Evolutionary conservation across 164 flowering plant genomes (phyloP), one percentile per base, ranked within the genome.

Genomic region (Echeveria elegans): DNA sequence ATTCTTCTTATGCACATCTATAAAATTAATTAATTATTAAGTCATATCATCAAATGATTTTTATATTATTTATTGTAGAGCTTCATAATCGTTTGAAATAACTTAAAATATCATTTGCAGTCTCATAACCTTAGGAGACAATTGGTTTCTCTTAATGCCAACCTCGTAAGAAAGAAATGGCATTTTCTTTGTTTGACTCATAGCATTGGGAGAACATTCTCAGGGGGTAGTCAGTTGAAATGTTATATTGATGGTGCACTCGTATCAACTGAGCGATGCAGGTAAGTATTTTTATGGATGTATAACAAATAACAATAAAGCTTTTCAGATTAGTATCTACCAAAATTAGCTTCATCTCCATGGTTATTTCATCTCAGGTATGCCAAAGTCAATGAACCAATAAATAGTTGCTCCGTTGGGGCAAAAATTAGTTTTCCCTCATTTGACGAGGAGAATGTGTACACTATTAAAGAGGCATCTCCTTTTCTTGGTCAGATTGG

Each of bases 401-500:
- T 90, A 72, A 83, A 85, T 45, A 76, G 64, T 70, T 92, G 97
- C 78, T 77, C 79, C 24, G 77, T 95, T 70, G 98, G 97, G 64
- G 71, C 85, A 70, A 86, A 82, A 72, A 41, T 79, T 67, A 70
- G 63, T 68, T 69, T 78, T 66, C 73, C 83, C 24, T 50, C 72
- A 28, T 63, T 64, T 69, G 92, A 85, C 67, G 91, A 85, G 63
- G 92, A 87, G 18, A 69, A 64, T 69, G 16, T 52, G 47, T 71
- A 75, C 67, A 70, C 80, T 58, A 69, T 82, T 36, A 81, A 77
- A 72, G 98, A 89, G 64, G 70, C 82, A n/a, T 79, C 70, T 71
- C 82, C 96, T 68, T 92, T 95, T 71, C 74, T 72, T 75, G 99
- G 99, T 76, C 99, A 95, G 74, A 85, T 95, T 72, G 99, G 99